Evolutionary conservation across 75 land plant genomes (phyloP), one percentile per base, ranked within the genome.

Genomic region (Pinus albicaulis): DNA sequence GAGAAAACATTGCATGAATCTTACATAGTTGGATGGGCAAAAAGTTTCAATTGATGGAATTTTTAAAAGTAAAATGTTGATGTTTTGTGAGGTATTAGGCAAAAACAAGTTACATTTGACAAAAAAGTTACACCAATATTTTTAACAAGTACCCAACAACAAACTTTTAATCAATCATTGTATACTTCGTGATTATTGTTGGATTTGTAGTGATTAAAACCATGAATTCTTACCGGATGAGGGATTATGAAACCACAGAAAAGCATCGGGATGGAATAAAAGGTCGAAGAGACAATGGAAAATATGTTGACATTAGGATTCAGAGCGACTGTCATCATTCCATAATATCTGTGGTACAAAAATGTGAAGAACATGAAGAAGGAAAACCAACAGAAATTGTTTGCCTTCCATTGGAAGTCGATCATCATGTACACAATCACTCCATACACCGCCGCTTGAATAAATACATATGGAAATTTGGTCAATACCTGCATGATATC

Each of bases 271-370:
- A 79, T 59, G 17, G 69, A 56, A 77, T 84, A 85, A 72, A 85
- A 85, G 10, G 79, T 75, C 0, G 81, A 79, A 4, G 87, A 71
- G 15, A 82, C 66, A 68, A 86, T 82, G 38, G 82, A 68, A 5
- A 82, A 85, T 56, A 86, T 56, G 25, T 79, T 78, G 4, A 69
- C 64, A 44, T 86, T 86, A 5, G 87, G 87, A 11, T 85, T 79
- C 26, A 86, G 57, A 11, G 85, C 68, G n/a, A 82, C 84, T 0
- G 80, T 76, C 84, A 82, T 76, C 87, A 86, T 86, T 3, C 87
- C 85, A 36, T 79, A 86, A 74, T 72, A 83, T 19, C 86, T 83
- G 82, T 80, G 83, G 80, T 80, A 83, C 58, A 86, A 77, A 31
- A 86, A 74, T 3, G 86, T 83, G 76, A 77, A 73, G 77, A 74